A percentile compares a stretch with the other conserved stretches of the same genome.
Conservation (phyloP, 306 rosid genomes). For the Dryas drummondii region DNA sequence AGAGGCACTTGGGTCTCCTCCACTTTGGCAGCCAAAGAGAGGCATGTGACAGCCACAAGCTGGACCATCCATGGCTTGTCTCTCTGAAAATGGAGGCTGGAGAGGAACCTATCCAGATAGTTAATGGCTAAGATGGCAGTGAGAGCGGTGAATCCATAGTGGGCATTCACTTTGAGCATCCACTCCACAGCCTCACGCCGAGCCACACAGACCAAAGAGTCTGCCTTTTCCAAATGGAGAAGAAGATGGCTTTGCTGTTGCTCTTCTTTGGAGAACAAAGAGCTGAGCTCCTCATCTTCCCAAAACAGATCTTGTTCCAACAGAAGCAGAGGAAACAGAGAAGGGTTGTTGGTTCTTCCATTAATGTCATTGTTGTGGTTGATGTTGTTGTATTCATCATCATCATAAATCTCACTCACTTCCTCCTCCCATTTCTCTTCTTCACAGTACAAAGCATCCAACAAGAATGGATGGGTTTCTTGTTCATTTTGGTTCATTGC, state of each 20-base stretch:
- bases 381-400: neutral
- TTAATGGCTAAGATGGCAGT: constrained; percentile 82
- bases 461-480: constrained; percentile 37
- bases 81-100: constrained; percentile 57
- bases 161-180: constrained; percentile 76
- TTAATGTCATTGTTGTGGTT: constrained; percentile 13
- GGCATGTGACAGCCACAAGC: constrained; percentile 86
- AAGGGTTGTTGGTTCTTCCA: constrained; percentile 3
- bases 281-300: constrained; percentile 69
- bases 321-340: constrained; percentile 45
- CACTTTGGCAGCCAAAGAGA: constrained; percentile 92
- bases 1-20: constrained; percentile 92
- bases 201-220: constrained; percentile 30
- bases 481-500: constrained; percentile 44
- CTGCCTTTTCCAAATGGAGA: neutral
- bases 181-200: constrained; percentile 70
- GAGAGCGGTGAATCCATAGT: constrained; percentile 69
- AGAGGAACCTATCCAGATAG: constrained; percentile 69
- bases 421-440: constrained; percentile 73
- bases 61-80: constrained; percentile 89
- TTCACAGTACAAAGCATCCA: constrained; percentile 68
- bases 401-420: constrained; percentile 34
- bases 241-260: constrained; percentile 28
- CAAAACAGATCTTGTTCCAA: constrained; percentile 68
- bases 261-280: constrained; percentile 66